phyloP scores from a whole-genome alignment of 345 rosid species.

The Excoecaria agallocha region DNA sequence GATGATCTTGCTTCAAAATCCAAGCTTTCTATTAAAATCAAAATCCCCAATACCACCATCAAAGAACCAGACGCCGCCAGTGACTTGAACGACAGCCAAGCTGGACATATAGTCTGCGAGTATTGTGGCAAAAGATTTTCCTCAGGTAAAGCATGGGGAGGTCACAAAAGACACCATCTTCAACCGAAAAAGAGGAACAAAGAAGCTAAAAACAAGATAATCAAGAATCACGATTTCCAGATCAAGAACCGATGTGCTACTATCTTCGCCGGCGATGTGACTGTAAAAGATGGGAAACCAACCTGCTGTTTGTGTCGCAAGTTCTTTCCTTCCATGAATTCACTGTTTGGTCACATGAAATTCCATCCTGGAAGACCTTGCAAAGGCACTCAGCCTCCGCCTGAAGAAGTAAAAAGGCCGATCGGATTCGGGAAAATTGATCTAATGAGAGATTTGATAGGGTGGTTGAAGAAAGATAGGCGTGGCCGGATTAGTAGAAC shows the following conservation, averaged over 20 bases:
- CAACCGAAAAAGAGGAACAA: not conserved
- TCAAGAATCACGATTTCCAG: too few species aligned
- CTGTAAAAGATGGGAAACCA: not conserved
- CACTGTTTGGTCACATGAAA: conserved; percentile 17
- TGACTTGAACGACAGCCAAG: not conserved
- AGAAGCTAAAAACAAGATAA: too few species aligned
- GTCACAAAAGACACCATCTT: conserved; percentile 3
- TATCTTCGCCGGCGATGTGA: conserved; percentile 14
- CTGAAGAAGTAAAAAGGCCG: not conserved
- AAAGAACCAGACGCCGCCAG: too few species aligned
- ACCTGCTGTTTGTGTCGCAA: conserved; percentile 5
- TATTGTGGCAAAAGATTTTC: not conserved
- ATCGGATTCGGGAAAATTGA: not conserved
- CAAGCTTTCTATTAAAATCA: conserved; percentile 4
- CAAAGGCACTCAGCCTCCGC: not conserved
- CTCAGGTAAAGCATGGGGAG: not conserved
- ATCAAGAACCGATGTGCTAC: not conserved
- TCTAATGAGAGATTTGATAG: not conserved
- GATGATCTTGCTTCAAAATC: not conserved
- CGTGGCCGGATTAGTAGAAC: not conserved
- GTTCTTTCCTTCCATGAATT: conserved; percentile 15
- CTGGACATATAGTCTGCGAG: not conserved
- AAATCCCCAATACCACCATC: not conserved
- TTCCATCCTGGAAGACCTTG: not conserved
- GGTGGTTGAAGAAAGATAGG: not conserved